Evolutionary conservation across 257 asterid genomes (phyloP).

Genomic region (Solanum ossicruentum): DNA sequence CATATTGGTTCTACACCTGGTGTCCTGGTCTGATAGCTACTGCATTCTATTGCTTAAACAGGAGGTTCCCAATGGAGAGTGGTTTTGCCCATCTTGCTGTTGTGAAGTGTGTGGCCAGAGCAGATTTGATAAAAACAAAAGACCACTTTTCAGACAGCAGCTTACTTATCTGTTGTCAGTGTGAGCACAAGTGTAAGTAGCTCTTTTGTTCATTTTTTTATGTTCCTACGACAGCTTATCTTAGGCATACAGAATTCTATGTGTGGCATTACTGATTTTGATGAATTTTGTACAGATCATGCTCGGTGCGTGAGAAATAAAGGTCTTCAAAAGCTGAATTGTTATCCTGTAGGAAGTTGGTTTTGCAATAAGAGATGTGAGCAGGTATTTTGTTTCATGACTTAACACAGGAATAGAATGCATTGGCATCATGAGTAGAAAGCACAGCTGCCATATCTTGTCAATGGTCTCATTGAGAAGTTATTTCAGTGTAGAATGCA

Average conservation of each 20-base stretch:
- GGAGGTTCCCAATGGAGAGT: slow-evolving; percentile 68
- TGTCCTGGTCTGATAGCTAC: not conserved
- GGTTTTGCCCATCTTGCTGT: slow-evolving; percentile 85
- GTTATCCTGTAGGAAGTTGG: slow-evolving; percentile 29
- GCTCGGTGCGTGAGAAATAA: slow-evolving; percentile 29
- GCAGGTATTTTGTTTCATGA: slow-evolving; percentile 27
- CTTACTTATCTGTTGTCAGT: slow-evolving; percentile 38
- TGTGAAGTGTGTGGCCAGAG: slow-evolving; percentile 45
- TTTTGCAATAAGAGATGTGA: slow-evolving; percentile 49
- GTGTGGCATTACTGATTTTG: not conserved
- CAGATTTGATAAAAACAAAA: slow-evolving; percentile 8
- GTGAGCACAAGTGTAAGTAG: slow-evolving; percentile 62
- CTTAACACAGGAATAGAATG: not conserved
- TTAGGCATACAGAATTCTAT: not conserved
- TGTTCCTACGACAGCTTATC: not conserved
- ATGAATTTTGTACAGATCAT: slow-evolving; percentile 39
- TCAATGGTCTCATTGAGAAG: not conserved
- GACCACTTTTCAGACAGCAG: slow-evolving; percentile 17
- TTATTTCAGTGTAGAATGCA: not conserved
- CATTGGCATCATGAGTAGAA: not conserved
- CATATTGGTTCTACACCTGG: not conserved
- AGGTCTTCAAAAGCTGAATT: slow-evolving; percentile 12
- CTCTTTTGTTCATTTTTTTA: not conserved
- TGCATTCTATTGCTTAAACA: slow-evolving; percentile 10
- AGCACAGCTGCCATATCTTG: not conserved